Evolutionary conservation across 805 yeast genomes (phyloP), one percentile per base, ranked within the genome.

Genomic region (Candida montana): DNA sequence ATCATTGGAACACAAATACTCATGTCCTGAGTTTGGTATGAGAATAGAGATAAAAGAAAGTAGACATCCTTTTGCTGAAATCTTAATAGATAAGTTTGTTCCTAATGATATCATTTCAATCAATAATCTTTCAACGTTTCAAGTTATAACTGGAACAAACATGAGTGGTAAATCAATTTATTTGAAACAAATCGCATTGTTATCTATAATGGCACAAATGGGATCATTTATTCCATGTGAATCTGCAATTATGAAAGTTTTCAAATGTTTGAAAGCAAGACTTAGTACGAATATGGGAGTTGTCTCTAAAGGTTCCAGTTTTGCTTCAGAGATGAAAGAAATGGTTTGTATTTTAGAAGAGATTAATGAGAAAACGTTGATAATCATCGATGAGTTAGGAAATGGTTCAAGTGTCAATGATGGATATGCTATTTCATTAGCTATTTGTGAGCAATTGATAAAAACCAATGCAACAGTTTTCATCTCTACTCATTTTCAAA

Each of bases 121-220:
- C 7, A 44, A 53, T 5, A 62, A 58, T 9, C 55, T 62, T 7
- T 69, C 76, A 3, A 49, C 69, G 23, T 52, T 74, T 8, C 75
- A 72, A 41, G 64, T 78, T 2, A 64, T 78, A 5, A 77, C 82
- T 0, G 83, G 83, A 0, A 74, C 78, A 3, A 78, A 78, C 46
- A 75, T 75, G 80, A 78, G 81, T 37, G 84, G 83, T 2, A 79
- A 78, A 50, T 77, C 83, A 0, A 72, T 77, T 5, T 75, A 74
- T 45, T 66, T 79, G 31, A 69, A 71, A 38, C 80, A 76, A 48
- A 63, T 74, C 7, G 76, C 78, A 1, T 48, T 75, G 7, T 48
- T 74, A 9, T 62, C 64, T 2, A 66, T 78, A 7, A 63, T 79
- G 69, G 73, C 78, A 0, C 85, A 80, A 51, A 69, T 77, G 23